A percentile compares a stretch with the other conserved stretches of the same genome.
phyloP scores from a whole-genome alignment of 306 rosid genomes.

The Cyclanthera cordifolia region DNA sequence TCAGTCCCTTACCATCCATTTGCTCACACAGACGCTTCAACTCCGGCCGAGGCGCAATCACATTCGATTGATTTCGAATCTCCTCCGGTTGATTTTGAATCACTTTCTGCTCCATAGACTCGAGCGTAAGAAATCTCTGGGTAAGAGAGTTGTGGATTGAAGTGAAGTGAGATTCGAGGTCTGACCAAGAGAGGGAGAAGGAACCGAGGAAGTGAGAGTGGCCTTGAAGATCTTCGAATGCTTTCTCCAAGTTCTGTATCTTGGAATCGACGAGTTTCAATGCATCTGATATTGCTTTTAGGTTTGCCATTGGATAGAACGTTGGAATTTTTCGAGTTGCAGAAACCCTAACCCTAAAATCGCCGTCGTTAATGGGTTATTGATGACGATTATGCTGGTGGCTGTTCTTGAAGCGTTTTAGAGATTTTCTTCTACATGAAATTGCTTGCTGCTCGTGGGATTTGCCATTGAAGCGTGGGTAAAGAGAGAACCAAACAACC shows the following conservation, averaged over 20 bases:
- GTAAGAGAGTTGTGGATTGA: slow-evolving; percentile 35
- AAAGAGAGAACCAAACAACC: too few species aligned
- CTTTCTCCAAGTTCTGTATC: slow-evolving; percentile 44
- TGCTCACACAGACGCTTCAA: slow-evolving; percentile 39
- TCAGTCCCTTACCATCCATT: slow-evolving; percentile 57
- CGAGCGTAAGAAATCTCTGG: slow-evolving; percentile 34
- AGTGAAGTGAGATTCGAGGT: slow-evolving; percentile 54
- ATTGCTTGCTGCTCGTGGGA: neutral
- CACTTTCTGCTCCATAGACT: slow-evolving; percentile 33
- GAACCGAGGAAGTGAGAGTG: slow-evolving; percentile 40
- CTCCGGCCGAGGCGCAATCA: slow-evolving; percentile 25
- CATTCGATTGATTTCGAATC: neutral
- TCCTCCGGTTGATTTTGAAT: slow-evolving; percentile 2
- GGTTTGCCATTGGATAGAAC: slow-evolving; percentile 21
- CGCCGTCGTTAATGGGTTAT: neutral
- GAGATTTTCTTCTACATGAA: neutral
- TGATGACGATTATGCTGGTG: neutral
- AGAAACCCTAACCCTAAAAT: slow-evolving; percentile 11
- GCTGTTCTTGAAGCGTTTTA: neutral
- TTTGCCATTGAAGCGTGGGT: neutral
- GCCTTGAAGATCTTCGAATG: slow-evolving; percentile 56
- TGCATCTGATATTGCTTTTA: slow-evolving; percentile 40
- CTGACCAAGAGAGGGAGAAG: slow-evolving; percentile 46
- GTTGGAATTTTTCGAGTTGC: neutral
- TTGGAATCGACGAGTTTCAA: slow-evolving; percentile 39